Conservation (phyloP, 2,329 filamentous ascomycete genomes). For the Fusarium lyarnte region DNA sequence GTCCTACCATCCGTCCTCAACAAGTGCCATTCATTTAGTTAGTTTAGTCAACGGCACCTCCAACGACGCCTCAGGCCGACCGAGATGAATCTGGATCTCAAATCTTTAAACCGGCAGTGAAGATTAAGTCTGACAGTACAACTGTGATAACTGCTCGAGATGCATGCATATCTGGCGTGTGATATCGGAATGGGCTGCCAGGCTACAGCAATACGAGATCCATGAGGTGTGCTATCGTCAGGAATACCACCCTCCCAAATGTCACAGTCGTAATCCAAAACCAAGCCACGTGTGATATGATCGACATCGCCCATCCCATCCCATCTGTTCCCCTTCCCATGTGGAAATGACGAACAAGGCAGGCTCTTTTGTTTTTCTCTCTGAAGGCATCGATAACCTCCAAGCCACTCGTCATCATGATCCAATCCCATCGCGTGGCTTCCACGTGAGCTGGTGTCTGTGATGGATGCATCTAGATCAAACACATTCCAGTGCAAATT, state of each 20-base stretch:
- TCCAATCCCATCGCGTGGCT: background rate
- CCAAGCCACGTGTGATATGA: constrained; percentile 27
- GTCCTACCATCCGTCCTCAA: background rate
- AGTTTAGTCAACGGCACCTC: constrained; percentile 12
- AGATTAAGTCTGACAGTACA: background rate
- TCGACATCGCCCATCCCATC: constrained; percentile 8
- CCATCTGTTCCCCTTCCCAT: background rate
- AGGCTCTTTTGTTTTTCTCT: background rate
- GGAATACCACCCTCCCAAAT: constrained; percentile 3
- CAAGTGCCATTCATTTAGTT: background rate
- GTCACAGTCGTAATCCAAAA: constrained; percentile 1
- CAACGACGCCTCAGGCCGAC: constrained; percentile 21
- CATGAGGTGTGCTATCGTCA: background rate
- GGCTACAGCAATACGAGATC: background rate
- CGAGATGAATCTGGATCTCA: constrained; percentile 23
- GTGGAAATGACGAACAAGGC: constrained; percentile 25
- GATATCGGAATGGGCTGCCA: background rate
- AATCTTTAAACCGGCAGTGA: background rate
- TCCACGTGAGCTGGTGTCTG: background rate
- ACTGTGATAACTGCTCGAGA: background rate
- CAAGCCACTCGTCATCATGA: background rate
- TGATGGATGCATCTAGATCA: background rate
- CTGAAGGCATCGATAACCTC: background rate
- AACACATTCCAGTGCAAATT: constrained; percentile 11
- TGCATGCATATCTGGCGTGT: background rate